A percentile compares a stretch with the other conserved stretches of the same genome.
phyloP scores from a whole-genome alignment of 164 flowering plant genomes.

The Warburgia ugandensis region DNA sequence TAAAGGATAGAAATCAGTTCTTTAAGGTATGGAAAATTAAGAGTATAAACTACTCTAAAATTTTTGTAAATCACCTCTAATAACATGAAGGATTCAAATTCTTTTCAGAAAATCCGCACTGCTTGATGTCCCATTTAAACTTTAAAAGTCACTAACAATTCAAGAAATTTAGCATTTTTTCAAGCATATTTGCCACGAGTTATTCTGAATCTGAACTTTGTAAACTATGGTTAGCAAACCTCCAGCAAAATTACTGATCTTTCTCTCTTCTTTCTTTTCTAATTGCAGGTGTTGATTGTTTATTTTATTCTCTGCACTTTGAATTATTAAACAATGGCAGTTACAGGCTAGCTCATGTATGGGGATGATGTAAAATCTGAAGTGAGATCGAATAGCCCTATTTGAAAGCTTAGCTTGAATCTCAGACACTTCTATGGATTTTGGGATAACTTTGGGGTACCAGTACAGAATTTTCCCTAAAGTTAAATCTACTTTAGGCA shows the following conservation, averaged over 20 bases:
- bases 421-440: no score
- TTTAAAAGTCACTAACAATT: not conserved
- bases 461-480: no score
- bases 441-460: no score
- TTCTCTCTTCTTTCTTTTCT: not conserved
- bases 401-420: conserved; percentile 37
- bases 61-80: not conserved
- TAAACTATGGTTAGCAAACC: not conserved
- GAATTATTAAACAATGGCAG: conserved; percentile 54
- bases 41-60: no score
- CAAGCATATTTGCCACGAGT: not conserved
- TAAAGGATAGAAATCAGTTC: conserved; percentile 54
- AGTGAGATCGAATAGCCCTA: conserved; percentile 64
- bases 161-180: no score
- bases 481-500: no score
- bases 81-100: not conserved
- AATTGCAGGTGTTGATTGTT: conserved; percentile 55
- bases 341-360: conserved; percentile 75
- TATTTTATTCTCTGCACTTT: conserved; percentile 54
- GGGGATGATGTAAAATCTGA: conserved; percentile 60
- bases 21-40: conserved; percentile 35
- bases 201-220: not conserved
- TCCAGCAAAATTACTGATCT: not conserved
- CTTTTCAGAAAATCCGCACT: not conserved
- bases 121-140: not conserved